Conservation (phyloP, 2,329 filamentous ascomycete species). For the Camillea tinctor region DNA sequence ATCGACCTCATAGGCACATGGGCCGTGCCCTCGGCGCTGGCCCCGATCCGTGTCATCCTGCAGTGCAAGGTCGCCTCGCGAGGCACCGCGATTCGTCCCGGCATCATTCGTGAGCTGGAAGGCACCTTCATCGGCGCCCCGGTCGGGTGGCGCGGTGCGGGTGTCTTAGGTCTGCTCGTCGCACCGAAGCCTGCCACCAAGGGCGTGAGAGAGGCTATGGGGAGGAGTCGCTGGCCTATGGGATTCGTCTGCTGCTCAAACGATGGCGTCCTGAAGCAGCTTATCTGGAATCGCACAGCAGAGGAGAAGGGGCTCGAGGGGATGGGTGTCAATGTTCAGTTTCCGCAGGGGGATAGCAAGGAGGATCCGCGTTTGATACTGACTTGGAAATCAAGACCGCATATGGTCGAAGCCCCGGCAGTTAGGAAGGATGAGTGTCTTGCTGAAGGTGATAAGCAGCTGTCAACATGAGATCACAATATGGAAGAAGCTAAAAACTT, state of each 20-base stretch:
- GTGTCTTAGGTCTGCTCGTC: conserved; percentile 70
- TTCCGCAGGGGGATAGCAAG: conserved; percentile 30
- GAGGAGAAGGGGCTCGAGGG: conserved; percentile 62
- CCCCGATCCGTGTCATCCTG: conserved; percentile 47
- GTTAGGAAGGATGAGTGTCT: neutral
- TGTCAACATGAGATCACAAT: neutral
- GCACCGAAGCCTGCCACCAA: conserved; percentile 69
- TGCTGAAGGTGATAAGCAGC: neutral
- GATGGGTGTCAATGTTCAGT: conserved; percentile 49
- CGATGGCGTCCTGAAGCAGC: conserved; percentile 61
- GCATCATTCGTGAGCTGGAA: conserved; percentile 70
- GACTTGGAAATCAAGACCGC: conserved; percentile 47
- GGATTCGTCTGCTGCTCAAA: conserved; percentile 63
- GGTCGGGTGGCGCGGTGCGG: conserved; percentile 63
- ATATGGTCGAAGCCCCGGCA: neutral
- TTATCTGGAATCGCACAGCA: conserved; percentile 70
- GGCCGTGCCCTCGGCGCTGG: conserved; percentile 49
- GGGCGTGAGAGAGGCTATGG: conserved; percentile 72
- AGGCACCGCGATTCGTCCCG: conserved; percentile 48
- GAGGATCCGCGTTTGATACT: conserved; percentile 46
- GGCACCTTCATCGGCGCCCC: conserved; percentile 76
- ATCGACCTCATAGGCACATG: conserved; percentile 75
- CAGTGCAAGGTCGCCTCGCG: conserved; percentile 69
- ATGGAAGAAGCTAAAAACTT: neutral
- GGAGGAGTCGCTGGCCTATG: conserved; percentile 67